A percentile compares a stretch with the other conserved stretches of the same genome.
phyloP scores from a whole-genome alignment of 2,329 filamentous ascomycete species.

The Cordyceps militaris region DNA sequence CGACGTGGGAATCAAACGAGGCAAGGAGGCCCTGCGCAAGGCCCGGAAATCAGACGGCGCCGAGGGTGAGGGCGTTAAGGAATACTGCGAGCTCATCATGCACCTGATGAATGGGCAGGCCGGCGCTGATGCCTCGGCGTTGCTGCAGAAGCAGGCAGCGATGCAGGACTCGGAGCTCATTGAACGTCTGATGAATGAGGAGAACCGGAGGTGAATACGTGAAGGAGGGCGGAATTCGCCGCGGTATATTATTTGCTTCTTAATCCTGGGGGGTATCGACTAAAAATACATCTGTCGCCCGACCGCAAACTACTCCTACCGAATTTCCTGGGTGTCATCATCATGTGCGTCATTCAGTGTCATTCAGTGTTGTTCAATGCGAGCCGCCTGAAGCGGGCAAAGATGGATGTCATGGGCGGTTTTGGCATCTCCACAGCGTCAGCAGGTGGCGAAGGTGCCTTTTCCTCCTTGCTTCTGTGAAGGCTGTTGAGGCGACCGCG shows the following conservation, averaged over 20 bases:
- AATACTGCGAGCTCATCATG: slow-evolving; percentile 52
- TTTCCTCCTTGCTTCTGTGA: slow-evolving; percentile 24
- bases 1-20: slow-evolving; percentile 50
- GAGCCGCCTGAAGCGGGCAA: slow-evolving; percentile 36
- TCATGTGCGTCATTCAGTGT: slow-evolving; percentile 9
- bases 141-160: slow-evolving; percentile 38
- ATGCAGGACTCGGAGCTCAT: slow-evolving; percentile 44
- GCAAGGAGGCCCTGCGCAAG: slow-evolving; percentile 45
- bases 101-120: slow-evolving; percentile 36
- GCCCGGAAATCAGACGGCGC: slow-evolving; percentile 44
- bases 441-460: slow-evolving; percentile 13
- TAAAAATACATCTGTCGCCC: slow-evolving; percentile 4
- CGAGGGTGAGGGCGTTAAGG: slow-evolving; percentile 51
- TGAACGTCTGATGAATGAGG: slow-evolving; percentile 40
- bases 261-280: slow-evolving; percentile 8
- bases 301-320: background rate
- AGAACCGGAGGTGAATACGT: slow-evolving; percentile 25
- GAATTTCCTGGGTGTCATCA: background rate
- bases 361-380: background rate
- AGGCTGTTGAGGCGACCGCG: slow-evolving; percentile 33
- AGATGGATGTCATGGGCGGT: slow-evolving; percentile 32
- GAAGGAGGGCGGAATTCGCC: background rate
- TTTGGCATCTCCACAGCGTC: slow-evolving; percentile 20
- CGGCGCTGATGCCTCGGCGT: slow-evolving; percentile 26
- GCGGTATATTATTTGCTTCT: slow-evolving; percentile 6